A percentile compares a stretch with the other conserved stretches of the same genome.
Conservation (phyloP, 1,284 basidiomycete genomes). For the Irpex sp. region DNA sequence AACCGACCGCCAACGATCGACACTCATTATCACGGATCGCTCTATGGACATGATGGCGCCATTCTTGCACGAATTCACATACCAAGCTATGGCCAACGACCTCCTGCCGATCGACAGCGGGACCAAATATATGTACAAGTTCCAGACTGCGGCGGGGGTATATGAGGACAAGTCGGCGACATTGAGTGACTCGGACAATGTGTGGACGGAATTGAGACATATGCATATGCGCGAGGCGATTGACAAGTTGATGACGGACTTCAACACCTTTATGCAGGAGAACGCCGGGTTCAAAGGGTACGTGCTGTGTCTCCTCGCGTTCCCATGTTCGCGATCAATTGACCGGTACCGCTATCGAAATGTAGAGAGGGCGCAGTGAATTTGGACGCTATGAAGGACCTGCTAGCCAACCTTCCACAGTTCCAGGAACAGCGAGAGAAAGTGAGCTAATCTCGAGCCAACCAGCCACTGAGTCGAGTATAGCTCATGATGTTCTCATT, state of each 20-base stretch:
- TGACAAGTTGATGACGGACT: conserved; percentile 93
- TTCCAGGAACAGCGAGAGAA: conserved; percentile 96
- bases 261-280: conserved; percentile 90
- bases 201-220: conserved; percentile 93
- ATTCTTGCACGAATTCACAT: conserved; percentile 96
- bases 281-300: conserved; percentile 89
- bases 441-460: conserved; percentile 37
- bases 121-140: conserved; percentile 87
- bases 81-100: conserved; percentile 98
- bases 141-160: conserved; percentile 77
- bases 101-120: conserved; percentile 87
- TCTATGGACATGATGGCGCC: conserved; percentile 93
- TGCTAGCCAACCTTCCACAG: conserved; percentile 94
- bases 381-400: conserved; percentile 98
- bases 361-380: conserved; percentile 76
- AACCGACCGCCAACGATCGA: conserved; percentile 70
- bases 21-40: conserved; percentile 92
- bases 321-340: conserved; percentile 1
- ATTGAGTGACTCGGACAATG: conserved; percentile 82
- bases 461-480: neutral
- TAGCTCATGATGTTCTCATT: neutral
- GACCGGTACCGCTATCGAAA: neutral
- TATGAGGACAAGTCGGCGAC: conserved; percentile 86
- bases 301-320: conserved; percentile 20
- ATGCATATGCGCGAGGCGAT: conserved; percentile 99